Evolutionary conservation across 2,329 filamentous ascomycete genomes (phyloP), one percentile per base, ranked within the genome.

Genomic region (Xylariaceae sp.): DNA sequence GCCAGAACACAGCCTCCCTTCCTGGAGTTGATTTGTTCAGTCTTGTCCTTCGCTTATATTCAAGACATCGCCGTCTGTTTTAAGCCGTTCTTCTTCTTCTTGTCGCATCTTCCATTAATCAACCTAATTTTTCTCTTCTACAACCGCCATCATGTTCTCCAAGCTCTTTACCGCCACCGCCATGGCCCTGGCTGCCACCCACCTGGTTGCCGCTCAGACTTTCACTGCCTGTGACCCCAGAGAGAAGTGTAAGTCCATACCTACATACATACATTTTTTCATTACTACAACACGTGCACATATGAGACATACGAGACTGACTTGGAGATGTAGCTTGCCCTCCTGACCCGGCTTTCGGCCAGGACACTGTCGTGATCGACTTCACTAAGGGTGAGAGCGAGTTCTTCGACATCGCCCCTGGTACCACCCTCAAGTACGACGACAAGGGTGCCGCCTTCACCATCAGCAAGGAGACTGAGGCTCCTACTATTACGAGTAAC

Each of bases 331-430:
- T 59, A 83, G 82, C 70, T 39, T 97, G 93, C 77, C 84, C 89
- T 53, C 74, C 88, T 59, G 82, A 96, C 72, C 82, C 88, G 63
- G 93, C 92, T 9, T 80, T 97, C 11, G 91, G 89, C 55, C 85
- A 73, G 44, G 64, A 62, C 76, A 77, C 73, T 48, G 66, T 76
- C 55, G 66, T 68, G 60, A 86, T 92, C 72, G 90, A 96, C 78
- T 94, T 96, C 77, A 88, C 85, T 61, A 80, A 88, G 73, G 89
- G 89, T 59, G 72, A 78, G 41, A 92, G 87, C 63, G 78, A 83
- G 64, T 73, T 76, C 67, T 82, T 85, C 73, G 73, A 72, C 37
- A 64, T 69, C 51, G 74, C 77, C 51, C 72, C 71, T 4, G 82
- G 80, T 61, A 84, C 82, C 63, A 73, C 64, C 30, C 65, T 85